Base-by-base conservation (phyloP, 305 asterid species). In the Euphrasia arctica region DNA sequence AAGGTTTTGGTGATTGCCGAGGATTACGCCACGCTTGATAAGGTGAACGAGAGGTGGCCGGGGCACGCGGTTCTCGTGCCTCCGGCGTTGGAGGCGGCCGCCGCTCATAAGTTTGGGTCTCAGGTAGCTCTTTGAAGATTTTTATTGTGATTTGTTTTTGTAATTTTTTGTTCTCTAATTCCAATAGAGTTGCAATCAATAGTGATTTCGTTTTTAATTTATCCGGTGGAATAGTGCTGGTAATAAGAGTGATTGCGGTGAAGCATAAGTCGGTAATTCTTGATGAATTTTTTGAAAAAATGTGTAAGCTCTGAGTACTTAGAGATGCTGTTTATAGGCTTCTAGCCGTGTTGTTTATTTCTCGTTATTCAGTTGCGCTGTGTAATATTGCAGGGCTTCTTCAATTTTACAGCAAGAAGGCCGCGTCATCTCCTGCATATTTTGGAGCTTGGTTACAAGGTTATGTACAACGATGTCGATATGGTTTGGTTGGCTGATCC, bases 401-500 rank as follows among this genome's bases (percentile, higher is more conserved):
- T 93, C 77, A 93, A 93, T 77, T 93, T 93, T 76, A 93, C 99
- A 36, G 84, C 97, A 34, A 73, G 99, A 83, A 88, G 99, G 82
- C 99, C 99, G 18, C 80, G 80, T 12, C 99, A 93, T 81, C 92
- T 93, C 57, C 81, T 90, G 65, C 94, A 88, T 60, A 90, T 93
- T 64, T 70, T 93, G 93, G 99, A 93, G 85, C 96, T 93, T 66
- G 97, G 97, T 28, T 93, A 90, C 71, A 90, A 86, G 12, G 97
- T 93, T 48, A 90, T 93, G 99, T 93, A 93, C 82, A 93, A 90
- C 42, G 97, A 93, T 77, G 99, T 90, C 41, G 97, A 93, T 64
- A 93, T 93, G 96, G 95, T 93, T 47, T 93, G 99, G 99, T 75
- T 93, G 82, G 86, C 81, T 4, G 97, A 93, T 83, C 99, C 97